A percentile compares a stretch with the other conserved stretches of the same genome.
Conservation (phyloP, 345 rosid species). For the Eutrema yunnanense region DNA sequence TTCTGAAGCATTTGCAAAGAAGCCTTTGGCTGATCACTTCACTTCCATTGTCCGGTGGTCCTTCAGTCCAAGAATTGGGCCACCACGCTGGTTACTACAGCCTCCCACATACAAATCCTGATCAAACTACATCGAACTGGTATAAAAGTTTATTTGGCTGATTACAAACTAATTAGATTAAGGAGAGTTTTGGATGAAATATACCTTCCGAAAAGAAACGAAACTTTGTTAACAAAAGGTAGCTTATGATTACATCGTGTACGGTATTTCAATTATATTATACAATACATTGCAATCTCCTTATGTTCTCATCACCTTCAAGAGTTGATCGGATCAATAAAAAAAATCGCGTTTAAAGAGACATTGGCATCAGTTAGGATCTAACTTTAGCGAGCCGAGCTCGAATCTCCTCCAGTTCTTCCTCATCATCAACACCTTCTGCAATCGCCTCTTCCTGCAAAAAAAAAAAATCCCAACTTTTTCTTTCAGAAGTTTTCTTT, state of each 20-base stretch:
- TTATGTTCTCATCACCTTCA: background rate
- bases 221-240: background rate
- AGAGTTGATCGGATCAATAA: background rate
- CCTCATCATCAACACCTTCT: constrained; percentile 85
- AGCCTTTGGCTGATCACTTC: constrained; percentile 14
- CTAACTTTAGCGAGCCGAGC: constrained; percentile 88
- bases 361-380: constrained; percentile 40
- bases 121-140: too few species aligned
- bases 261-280: constrained; percentile 2
- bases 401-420: constrained; percentile 83
- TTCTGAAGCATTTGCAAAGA: constrained; percentile 2
- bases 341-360: background rate
- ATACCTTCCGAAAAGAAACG: background rate
- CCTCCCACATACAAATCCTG: constrained; percentile 37
- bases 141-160: too few species aligned
- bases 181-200: background rate
- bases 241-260: constrained; percentile 7
- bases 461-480: background rate
- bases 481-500: background rate
- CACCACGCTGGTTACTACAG: constrained; percentile 79
- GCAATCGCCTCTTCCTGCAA: constrained; percentile 72
- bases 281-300: constrained; percentile 5
- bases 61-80: constrained; percentile 56
- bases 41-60: constrained; percentile 24
- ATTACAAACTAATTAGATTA: too few species aligned